A percentile compares a stretch with the other conserved stretches of the same genome.
phyloP scores from a whole-genome alignment of 2,329 filamentous ascomycete species.

The Penicillium sp. region DNA sequence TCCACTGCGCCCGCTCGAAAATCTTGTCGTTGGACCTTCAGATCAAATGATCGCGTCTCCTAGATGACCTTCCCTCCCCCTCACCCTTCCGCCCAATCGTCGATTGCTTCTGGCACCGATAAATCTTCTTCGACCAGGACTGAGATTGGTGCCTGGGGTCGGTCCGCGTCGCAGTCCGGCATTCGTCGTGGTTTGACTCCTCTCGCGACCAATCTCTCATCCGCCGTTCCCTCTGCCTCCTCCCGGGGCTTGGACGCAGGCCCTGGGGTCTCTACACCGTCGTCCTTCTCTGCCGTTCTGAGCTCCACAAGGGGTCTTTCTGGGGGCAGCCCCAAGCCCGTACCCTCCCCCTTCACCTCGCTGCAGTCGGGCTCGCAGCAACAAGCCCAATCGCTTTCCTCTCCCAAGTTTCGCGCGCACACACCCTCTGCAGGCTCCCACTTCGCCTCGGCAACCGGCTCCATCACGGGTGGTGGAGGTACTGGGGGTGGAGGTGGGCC shows the following conservation, averaged over 20 bases:
- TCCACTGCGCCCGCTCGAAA: conserved; percentile 26
- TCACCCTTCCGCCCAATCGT: conserved; percentile 51
- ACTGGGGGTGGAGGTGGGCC: conserved; percentile 53
- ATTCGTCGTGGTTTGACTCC: conserved; percentile 58
- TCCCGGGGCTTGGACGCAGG: conserved; percentile 42
- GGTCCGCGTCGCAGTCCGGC: conserved; percentile 53
- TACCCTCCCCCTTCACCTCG: conserved; percentile 55
- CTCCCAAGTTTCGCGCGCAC: conserved; percentile 55
- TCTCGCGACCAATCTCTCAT: conserved; percentile 54
- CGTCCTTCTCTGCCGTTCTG: conserved; percentile 54
- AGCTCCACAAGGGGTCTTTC: conserved; percentile 51
- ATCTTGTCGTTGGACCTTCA: conserved; percentile 39
- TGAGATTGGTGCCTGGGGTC: conserved; percentile 58
- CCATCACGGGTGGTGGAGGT: conserved; percentile 51
- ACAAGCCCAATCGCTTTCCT: conserved; percentile 54
- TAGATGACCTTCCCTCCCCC: conserved; percentile 58
- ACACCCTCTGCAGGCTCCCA: conserved; percentile 55
- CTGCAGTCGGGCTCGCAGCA: conserved; percentile 56
- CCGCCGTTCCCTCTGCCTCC: conserved; percentile 41
- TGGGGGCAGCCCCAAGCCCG: conserved; percentile 54
- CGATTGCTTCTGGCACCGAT: conserved; percentile 52
- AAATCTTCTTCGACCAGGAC: conserved; percentile 47
- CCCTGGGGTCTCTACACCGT: conserved; percentile 48
- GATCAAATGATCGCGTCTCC: conserved; percentile 53
- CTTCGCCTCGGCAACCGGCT: conserved; percentile 56